Conservation (phyloP, 140 eudicot genomes). For the Ambrosia hybrid region DNA sequence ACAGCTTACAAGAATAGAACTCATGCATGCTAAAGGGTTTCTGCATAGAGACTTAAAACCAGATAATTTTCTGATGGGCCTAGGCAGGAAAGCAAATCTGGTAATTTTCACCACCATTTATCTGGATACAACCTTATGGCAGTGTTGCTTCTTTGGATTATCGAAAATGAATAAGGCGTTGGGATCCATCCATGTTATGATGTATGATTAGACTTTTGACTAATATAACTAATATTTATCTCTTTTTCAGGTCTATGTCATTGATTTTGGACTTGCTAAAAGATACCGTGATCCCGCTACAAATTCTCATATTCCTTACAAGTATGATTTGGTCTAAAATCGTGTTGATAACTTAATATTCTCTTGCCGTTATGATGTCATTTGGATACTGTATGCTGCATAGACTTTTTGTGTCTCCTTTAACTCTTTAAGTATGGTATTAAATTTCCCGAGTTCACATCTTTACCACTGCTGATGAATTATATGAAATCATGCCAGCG, state of each 20-base stretch:
- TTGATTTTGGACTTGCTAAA: conserved; percentile 89
- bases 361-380: not conserved
- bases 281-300: conserved; percentile 68
- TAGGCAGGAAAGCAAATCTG: conserved; percentile 90
- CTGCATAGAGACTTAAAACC: conserved; percentile 85
- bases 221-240: conserved; percentile 12
- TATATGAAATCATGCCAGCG: not conserved
- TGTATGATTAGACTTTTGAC: conserved; percentile 2
- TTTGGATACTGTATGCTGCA: not conserved
- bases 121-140: not conserved
- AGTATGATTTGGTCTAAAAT: conserved; percentile 36
- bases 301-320: conserved; percentile 72
- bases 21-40: conserved; percentile 64
- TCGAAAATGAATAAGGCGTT: not conserved
- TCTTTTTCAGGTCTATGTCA: conserved; percentile 58
- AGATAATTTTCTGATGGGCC: conserved; percentile 90
- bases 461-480: not conserved
- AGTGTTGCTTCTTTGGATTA: not conserved
- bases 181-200: conserved; percentile 9
- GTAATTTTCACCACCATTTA: conserved; percentile 27
- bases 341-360: not conserved
- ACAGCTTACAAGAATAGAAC: conserved; percentile 70
- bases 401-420: not conserved
- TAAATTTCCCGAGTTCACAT: not conserved
- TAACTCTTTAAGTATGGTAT: not conserved